phyloP scores from a whole-genome alignment of 2,329 filamentous ascomycete species.

The Penicillium paneum region DNA sequence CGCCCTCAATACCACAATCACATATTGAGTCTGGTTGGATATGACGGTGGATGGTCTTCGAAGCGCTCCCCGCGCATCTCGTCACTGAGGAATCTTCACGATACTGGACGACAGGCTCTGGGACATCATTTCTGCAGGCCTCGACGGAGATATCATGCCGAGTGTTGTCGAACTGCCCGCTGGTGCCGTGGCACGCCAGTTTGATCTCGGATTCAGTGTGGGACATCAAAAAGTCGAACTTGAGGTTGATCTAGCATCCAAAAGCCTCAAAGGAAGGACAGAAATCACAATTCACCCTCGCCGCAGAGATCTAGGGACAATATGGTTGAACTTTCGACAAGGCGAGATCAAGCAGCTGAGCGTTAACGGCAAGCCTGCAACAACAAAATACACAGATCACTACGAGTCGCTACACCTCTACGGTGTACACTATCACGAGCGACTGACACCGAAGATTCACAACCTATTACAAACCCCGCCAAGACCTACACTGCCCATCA shows the following conservation, averaged over 20 bases:
- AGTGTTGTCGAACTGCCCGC: slow-evolving; percentile 38
- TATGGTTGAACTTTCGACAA: slow-evolving; percentile 62
- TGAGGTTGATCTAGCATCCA: slow-evolving; percentile 79
- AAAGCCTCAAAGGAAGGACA: slow-evolving; percentile 71
- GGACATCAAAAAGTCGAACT: slow-evolving; percentile 84
- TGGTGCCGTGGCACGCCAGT: slow-evolving; percentile 26
- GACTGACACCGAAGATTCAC: slow-evolving; percentile 67
- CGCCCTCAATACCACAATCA: slow-evolving; percentile 3
- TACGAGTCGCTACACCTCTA: slow-evolving; percentile 51
- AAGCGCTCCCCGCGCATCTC: slow-evolving; percentile 39
- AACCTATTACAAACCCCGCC: slow-evolving; percentile 51
- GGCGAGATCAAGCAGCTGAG: slow-evolving; percentile 55
- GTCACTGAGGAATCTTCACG: slow-evolving; percentile 35
- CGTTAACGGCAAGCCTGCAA: slow-evolving; percentile 43
- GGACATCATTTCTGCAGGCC: slow-evolving; percentile 88
- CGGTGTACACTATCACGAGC: slow-evolving; percentile 71
- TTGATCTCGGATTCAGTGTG: slow-evolving; percentile 53
- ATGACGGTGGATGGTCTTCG: slow-evolving; percentile 38
- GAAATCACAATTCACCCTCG: slow-evolving; percentile 74
- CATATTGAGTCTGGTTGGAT: slow-evolving; percentile 28
- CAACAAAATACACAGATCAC: slow-evolving; percentile 41
- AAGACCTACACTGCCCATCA: slow-evolving; percentile 58
- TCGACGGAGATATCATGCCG: slow-evolving; percentile 86
- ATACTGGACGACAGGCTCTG: slow-evolving; percentile 79
- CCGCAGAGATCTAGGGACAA: slow-evolving; percentile 52